Percentiles rank a stretch among this genome's conserved stretches.
These are phyloP conservation scores for Pythium coloratum DNA, from an alignment of 352 stramenopile genomes.

Conservation along the genomic window DNA sequence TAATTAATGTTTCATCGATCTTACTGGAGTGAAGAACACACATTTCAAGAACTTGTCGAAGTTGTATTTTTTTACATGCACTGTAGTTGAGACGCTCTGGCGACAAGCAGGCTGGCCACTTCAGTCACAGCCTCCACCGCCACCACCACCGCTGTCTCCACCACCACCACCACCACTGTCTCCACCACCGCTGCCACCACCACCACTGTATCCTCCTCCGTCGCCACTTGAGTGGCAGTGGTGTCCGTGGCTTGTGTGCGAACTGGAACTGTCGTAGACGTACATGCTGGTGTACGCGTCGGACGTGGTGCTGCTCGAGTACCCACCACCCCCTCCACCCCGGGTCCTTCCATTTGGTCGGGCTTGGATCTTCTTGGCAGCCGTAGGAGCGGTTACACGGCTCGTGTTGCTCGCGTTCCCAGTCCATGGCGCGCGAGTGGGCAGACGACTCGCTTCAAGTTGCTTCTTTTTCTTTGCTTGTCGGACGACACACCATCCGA, in stretches of 20 bases:
- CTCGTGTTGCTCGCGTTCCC: too few relatives aligned
- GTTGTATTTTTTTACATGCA: too few relatives aligned
- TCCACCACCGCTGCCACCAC: too few relatives aligned
- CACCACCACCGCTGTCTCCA: too few relatives aligned
- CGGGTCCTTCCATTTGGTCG: background rate
- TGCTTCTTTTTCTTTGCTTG: background rate
- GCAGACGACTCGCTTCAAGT: background rate
- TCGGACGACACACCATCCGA: background rate
- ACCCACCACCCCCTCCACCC: background rate
- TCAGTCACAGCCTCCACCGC: background rate
- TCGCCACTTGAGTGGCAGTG: background rate
- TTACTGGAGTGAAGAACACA: too few relatives aligned
- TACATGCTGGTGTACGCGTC: too few relatives aligned
- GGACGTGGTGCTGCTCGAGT: background rate
- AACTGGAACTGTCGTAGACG: background rate
- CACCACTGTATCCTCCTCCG: background rate
- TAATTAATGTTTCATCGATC: too few relatives aligned
- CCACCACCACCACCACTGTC: too few relatives aligned
- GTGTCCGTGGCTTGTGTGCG: background rate
- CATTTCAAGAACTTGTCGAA: too few relatives aligned
- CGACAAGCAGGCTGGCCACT: too few relatives aligned
- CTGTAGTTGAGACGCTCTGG: too few relatives aligned
- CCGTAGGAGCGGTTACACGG: background rate
- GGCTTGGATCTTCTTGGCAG: background rate
- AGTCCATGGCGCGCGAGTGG: too few relatives aligned